Conservation (phyloP, 306 rosid genomes). For the Inga laurina region DNA sequence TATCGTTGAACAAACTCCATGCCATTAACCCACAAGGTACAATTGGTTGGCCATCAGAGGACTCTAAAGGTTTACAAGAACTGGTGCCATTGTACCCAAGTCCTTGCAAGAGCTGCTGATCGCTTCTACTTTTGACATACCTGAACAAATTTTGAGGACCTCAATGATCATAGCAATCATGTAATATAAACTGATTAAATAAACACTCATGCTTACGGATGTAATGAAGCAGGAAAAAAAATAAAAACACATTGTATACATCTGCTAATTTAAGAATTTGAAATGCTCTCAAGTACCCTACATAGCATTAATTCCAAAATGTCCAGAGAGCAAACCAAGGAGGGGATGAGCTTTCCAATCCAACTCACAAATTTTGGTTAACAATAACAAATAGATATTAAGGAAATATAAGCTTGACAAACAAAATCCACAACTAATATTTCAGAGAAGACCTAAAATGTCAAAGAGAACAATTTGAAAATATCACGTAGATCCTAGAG, state of each 20-base stretch:
- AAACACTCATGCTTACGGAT: slow-evolving; percentile 7
- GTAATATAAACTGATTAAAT: slow-evolving; percentile 11
- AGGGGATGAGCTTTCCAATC: neutral
- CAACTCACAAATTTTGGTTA: slow-evolving; percentile 24
- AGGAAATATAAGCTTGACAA: neutral
- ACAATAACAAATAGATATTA: slow-evolving; percentile 8
- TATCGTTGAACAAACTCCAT: slow-evolving; percentile 96
- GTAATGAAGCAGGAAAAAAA: slow-evolving; percentile 11
- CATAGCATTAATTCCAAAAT: neutral
- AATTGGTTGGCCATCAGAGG: slow-evolving; percentile 58
- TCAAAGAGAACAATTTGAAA: slow-evolving; percentile 1
- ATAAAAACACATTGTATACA: neutral
- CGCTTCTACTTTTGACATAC: slow-evolving; percentile 90
- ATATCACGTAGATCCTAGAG: neutral
- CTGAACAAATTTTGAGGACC: slow-evolving; percentile 49
- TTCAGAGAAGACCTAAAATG: neutral
- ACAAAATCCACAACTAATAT: neutral
- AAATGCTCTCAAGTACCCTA: slow-evolving; percentile 4
- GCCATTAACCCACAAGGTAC: slow-evolving; percentile 96
- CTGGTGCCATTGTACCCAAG: slow-evolving; percentile 62
- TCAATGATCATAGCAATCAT: slow-evolving; percentile 24
- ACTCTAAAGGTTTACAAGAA: slow-evolving; percentile 74
- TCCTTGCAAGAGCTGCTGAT: slow-evolving; percentile 80
- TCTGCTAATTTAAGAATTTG: slow-evolving; percentile 6
- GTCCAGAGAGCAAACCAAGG: slow-evolving; percentile 10